A percentile compares a stretch with the other conserved stretches of the same genome.
Conservation (phyloP, 768 basidiomycete species). For the Rubroboletus pulcherrimus region DNA sequence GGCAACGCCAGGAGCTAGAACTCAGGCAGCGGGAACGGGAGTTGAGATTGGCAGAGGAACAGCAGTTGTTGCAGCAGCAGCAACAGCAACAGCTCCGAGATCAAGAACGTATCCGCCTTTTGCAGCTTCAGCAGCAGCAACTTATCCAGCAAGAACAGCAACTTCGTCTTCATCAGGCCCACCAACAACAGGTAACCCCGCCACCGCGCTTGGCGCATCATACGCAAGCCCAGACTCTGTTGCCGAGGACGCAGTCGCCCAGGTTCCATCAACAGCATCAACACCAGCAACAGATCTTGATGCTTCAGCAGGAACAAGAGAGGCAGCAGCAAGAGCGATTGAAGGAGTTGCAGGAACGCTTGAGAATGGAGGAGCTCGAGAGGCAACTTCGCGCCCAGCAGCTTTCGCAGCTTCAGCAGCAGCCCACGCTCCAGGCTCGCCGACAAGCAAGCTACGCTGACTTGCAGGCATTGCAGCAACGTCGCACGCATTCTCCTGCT, state of each 20-base stretch:
- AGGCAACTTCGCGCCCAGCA: constrained; percentile 56
- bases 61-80: constrained; percentile 40
- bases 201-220: constrained; percentile 64
- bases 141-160: constrained; percentile 34
- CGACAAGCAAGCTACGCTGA: constrained; percentile 45
- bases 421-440: constrained; percentile 36
- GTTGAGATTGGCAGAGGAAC: constrained; percentile 29
- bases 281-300: constrained; percentile 65
- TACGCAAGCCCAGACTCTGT: constrained; percentile 17
- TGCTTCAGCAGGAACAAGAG: constrained; percentile 67
- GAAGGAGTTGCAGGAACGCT: constrained; percentile 60
- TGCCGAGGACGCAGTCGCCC: constrained; percentile 70
- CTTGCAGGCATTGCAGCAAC: constrained; percentile 46
- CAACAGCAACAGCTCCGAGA: constrained; percentile 37
- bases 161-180: constrained; percentile 38
- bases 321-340: constrained; percentile 54
- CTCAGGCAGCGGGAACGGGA: constrained; percentile 49
- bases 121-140: constrained; percentile 44
- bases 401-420: constrained; percentile 45
- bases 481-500: constrained; percentile 48
- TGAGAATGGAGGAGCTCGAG: constrained; percentile 63
- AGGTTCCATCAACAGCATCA: constrained; percentile 75
- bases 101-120: constrained; percentile 37
- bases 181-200: constrained; percentile 45
- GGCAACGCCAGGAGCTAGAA: constrained; percentile 38